Evolutionary conservation across 306 rosid genomes (phyloP).

Genomic region (Gleditsia sinensis): DNA sequence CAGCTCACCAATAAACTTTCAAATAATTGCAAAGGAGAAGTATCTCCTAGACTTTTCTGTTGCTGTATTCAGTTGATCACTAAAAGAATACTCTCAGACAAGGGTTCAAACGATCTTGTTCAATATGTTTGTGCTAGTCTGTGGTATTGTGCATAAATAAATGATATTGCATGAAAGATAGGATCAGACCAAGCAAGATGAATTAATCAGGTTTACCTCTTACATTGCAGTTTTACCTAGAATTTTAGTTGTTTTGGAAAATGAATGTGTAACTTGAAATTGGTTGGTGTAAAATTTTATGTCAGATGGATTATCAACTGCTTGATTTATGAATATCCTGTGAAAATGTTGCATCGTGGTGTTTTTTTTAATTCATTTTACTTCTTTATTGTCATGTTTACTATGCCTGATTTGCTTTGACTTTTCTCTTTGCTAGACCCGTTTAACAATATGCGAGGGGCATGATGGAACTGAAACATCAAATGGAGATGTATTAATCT

Average conservation of each 20-base stretch:
- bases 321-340: neutral
- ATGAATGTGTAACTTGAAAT: neutral
- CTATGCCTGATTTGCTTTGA: neutral
- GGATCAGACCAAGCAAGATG: neutral
- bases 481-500: slow-evolving; percentile 92
- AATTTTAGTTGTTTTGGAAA: too few species aligned
- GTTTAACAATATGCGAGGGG: slow-evolving; percentile 91
- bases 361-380: neutral
- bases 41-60: neutral
- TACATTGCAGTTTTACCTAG: neutral
- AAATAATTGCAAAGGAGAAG: neutral
- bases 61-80: neutral
- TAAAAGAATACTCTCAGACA: neutral
- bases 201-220: neutral
- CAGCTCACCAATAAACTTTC: neutral
- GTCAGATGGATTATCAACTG: too few species aligned
- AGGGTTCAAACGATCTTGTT: neutral
- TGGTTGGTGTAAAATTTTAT: neutral
- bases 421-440: slow-evolving; percentile 58
- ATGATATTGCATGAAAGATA: neutral
- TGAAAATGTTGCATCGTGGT: neutral
- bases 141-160: neutral
- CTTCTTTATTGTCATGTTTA: neutral
- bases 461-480: slow-evolving; percentile 94
- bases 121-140: neutral